Conservation (phyloP, 1,284 basidiomycete species). For the Naganishia sp. region DNA sequence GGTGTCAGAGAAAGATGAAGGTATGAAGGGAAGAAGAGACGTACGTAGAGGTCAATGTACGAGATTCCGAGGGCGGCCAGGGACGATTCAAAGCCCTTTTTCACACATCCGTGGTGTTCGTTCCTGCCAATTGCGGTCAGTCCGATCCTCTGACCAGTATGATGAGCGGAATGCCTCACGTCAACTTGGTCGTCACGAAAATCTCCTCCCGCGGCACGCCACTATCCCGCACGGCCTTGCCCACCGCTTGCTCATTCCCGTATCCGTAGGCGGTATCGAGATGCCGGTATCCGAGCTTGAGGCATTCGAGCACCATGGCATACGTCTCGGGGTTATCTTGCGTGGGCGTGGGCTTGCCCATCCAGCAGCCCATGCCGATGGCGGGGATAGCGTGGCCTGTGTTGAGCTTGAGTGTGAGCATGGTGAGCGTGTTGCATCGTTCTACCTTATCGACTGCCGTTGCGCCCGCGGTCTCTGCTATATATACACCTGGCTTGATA, state of each 20-base stretch:
- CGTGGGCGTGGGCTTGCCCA: slow-evolving; percentile 35
- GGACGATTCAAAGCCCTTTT: slow-evolving; percentile 22
- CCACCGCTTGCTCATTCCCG: slow-evolving; percentile 57
- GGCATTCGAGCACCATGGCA: slow-evolving; percentile 36
- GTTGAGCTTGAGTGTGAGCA: slow-evolving; percentile 44
- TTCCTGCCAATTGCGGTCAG: not conserved
- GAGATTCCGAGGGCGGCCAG: slow-evolving; percentile 25
- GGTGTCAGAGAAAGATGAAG: not conserved
- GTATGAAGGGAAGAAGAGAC: not conserved
- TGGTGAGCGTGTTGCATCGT: not conserved
- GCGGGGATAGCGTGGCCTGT: slow-evolving; percentile 47
- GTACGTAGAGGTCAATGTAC: slow-evolving; percentile 34
- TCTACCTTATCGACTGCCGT: no score
- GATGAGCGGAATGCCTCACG: slow-evolving; percentile 38
- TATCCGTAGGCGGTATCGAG: slow-evolving; percentile 40
- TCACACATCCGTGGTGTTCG: slow-evolving; percentile 21
- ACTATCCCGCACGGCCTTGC: slow-evolving; percentile 56
- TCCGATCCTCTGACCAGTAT: not conserved
- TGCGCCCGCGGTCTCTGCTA: not conserved
- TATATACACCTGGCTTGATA: not conserved
- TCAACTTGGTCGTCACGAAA: slow-evolving; percentile 57
- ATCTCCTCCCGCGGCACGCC: slow-evolving; percentile 56
- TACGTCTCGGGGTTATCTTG: slow-evolving; percentile 36
- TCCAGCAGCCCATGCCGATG: slow-evolving; percentile 41
- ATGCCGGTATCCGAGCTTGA: slow-evolving; percentile 42